Conservation (phyloP, 164 flowering plant genomes). For the Platanus orientalis region DNA sequence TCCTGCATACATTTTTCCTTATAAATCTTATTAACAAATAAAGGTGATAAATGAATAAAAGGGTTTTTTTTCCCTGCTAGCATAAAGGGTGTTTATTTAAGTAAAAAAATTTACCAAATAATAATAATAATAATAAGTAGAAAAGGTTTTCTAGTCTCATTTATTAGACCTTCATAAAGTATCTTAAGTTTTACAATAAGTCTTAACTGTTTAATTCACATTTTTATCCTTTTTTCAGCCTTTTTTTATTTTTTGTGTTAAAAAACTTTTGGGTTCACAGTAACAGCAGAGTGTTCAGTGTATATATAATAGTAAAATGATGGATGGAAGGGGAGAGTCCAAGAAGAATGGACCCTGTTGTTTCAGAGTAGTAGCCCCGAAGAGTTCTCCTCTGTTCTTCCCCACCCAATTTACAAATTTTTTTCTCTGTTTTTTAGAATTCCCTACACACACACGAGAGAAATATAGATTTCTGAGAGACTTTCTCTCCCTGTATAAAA, state of each 20-base stretch:
- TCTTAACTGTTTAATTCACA: background rate
- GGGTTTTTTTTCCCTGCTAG: background rate
- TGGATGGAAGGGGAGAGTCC: background rate
- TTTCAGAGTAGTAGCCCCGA: background rate
- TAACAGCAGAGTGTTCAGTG: background rate
- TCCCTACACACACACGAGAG: background rate
- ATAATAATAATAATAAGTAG: too few relatives aligned
- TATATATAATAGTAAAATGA: background rate
- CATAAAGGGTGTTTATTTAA: too few relatives aligned
- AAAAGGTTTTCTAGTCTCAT: too few relatives aligned
- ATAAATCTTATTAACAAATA: too few relatives aligned
- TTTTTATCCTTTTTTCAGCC: background rate
- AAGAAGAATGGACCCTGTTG: slow-evolving; percentile 1
- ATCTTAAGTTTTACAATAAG: background rate
- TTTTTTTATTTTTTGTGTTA: background rate
- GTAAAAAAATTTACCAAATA: too few relatives aligned
- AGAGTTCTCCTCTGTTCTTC: slow-evolving; percentile 39
- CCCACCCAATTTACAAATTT: slow-evolving; percentile 5
- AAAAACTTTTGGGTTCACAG: background rate
- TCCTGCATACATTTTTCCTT: too few relatives aligned
- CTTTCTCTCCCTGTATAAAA: slow-evolving; percentile 2
- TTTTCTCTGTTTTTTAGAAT: slow-evolving; percentile 1
- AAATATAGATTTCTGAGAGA: background rate
- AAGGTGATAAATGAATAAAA: background rate
- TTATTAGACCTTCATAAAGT: background rate